Evolutionary conservation across 768 basidiomycete genomes (phyloP).

Genomic region (Trichaptum fuscoviolaceum): DNA sequence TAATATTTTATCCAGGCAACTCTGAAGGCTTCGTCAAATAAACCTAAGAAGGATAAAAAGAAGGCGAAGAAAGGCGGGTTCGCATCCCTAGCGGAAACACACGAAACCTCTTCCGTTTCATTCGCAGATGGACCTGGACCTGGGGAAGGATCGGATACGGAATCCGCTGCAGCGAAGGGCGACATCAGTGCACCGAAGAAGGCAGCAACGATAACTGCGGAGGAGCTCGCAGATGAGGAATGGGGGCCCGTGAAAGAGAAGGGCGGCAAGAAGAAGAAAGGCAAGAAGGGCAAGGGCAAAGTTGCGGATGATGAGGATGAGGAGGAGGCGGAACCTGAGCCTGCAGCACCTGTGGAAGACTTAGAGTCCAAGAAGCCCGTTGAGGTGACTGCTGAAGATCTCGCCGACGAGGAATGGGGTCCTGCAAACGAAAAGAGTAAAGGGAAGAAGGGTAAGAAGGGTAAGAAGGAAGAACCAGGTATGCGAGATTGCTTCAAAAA

Average conservation of each 20-base stretch:
- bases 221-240: constrained; percentile 71
- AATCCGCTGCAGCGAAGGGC: constrained; percentile 18
- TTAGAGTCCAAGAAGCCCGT: constrained; percentile 22
- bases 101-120: constrained; percentile 19
- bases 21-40: constrained; percentile 49
- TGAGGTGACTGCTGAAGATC: constrained; percentile 38
- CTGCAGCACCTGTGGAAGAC: constrained; percentile 28
- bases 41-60: constrained; percentile 55
- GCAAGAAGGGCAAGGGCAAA: constrained; percentile 52
- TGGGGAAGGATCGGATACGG: constrained; percentile 23
- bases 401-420: constrained; percentile 42
- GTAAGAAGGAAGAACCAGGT: constrained; percentile 26
- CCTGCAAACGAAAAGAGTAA: constrained; percentile 23
- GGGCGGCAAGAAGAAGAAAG: constrained; percentile 34
- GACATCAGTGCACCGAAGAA: constrained; percentile 28
- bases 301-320: constrained; percentile 17
- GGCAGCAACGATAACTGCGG: constrained; percentile 54
- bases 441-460: constrained; percentile 42
- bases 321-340: constrained; percentile 23
- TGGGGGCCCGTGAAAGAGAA: constrained; percentile 56
- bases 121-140: constrained; percentile 16
- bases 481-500: constrained; percentile 5
- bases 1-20: constrained; percentile 41
- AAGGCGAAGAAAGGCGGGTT: constrained; percentile 32
- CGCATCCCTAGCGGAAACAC: constrained; percentile 13